Evolutionary conservation across 2,329 filamentous ascomycete species (phyloP).

Genomic region (Aphanoascus verrucosus): DNA sequence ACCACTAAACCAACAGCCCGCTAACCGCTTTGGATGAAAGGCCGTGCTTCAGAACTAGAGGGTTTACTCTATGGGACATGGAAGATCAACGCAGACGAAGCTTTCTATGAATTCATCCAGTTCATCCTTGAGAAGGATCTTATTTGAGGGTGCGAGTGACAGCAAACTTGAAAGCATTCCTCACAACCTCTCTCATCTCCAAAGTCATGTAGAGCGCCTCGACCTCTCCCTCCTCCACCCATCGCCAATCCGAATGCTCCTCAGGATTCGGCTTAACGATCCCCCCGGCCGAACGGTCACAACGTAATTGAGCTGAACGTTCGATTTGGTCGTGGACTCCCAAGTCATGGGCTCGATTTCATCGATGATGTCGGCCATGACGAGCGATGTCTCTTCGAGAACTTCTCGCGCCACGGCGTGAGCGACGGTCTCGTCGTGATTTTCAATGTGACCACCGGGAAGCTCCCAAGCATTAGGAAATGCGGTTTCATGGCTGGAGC

Average conservation of each 20-base stretch:
- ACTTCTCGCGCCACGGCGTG: background rate
- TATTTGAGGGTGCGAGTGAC: background rate
- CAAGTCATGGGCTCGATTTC: background rate
- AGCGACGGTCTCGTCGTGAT: background rate
- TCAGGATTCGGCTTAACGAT: background rate
- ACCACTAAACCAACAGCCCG: too few relatives aligned
- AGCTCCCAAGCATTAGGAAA: background rate
- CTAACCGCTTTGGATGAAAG: too few relatives aligned
- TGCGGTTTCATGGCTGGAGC: background rate
- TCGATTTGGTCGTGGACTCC: background rate
- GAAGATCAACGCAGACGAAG: too few relatives aligned
- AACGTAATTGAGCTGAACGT: background rate
- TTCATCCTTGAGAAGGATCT: background rate
- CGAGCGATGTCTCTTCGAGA: background rate
- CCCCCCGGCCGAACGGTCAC: background rate
- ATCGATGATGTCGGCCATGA: background rate
- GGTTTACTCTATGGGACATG: too few relatives aligned
- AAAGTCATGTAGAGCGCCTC: background rate
- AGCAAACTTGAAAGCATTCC: background rate
- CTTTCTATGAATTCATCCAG: too few relatives aligned
- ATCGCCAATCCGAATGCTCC: background rate
- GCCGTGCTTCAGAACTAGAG: too few relatives aligned
- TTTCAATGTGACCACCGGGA: background rate
- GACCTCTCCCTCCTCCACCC: background rate
- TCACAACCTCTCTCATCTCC: background rate